Percentiles rank a stretch among this genome's conserved stretches.
Conservation (phyloP, 164 flowering plant genomes). For the Liriodendron chinense region DNA sequence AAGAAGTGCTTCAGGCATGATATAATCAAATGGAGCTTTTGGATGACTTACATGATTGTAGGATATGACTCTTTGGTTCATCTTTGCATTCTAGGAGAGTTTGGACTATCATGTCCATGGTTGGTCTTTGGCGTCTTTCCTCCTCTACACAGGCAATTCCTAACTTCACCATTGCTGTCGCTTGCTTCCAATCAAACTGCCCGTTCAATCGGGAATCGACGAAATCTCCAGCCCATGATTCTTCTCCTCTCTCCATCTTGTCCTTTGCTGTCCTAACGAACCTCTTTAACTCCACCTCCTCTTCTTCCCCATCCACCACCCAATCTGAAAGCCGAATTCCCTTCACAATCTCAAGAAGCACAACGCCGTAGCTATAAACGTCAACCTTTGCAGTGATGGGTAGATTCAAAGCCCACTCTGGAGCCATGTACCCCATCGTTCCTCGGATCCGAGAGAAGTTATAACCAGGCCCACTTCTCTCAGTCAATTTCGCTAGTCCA, state of each 20-base stretch:
- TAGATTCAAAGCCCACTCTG: slow-evolving; percentile 19
- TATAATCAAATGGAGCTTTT: too few species aligned
- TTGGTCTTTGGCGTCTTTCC: slow-evolving; percentile 16
- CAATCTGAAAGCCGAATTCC: slow-evolving; percentile 14
- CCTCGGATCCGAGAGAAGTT: slow-evolving; percentile 18
- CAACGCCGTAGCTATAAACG: slow-evolving; percentile 20
- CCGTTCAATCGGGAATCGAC: slow-evolving; percentile 14
- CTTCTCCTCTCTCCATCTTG: slow-evolving; percentile 2
- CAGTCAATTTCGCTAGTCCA: slow-evolving; percentile 15
- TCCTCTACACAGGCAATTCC: slow-evolving; percentile 18
- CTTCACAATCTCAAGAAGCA: slow-evolving; percentile 18
- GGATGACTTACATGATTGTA: too few species aligned
- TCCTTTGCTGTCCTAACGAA: not conserved
- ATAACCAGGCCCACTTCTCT: slow-evolving; percentile 11
- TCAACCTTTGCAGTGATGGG: slow-evolving; percentile 18
- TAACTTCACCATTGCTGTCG: slow-evolving; percentile 10
- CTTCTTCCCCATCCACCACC: slow-evolving; percentile 6
- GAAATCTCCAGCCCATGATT: slow-evolving; percentile 7
- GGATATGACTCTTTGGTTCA: not conserved
- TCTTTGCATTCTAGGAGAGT: slow-evolving; percentile 12
- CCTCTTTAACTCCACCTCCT: slow-evolving; percentile 2
- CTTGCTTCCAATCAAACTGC: slow-evolving; percentile 10
- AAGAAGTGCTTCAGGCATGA: too few species aligned
- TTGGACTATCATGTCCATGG: slow-evolving; percentile 16
- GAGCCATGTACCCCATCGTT: slow-evolving; percentile 22